Evolutionary conservation across 345 rosid genomes (phyloP).

Genomic region (Litchi chinensis): DNA sequence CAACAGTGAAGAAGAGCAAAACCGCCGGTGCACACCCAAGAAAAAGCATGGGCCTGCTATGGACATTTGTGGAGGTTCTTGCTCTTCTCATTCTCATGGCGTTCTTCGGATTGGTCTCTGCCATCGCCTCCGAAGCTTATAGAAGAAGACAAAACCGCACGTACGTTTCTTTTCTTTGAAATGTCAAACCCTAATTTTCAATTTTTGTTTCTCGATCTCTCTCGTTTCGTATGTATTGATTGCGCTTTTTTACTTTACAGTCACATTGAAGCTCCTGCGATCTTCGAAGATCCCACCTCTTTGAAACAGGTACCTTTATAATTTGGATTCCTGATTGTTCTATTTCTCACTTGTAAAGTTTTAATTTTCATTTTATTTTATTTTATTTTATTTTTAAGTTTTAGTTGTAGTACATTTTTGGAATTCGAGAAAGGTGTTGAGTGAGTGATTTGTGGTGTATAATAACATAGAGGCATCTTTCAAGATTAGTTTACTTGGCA

Average conservation of each 20-base stretch:
- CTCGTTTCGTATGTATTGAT: not conserved
- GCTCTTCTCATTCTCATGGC: conserved; percentile 32
- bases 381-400: not conserved
- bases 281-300: conserved; percentile 83
- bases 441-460: not conserved
- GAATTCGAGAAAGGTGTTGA: not conserved
- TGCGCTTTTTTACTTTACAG: conserved; percentile 36
- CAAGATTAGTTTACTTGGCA: not conserved
- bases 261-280: conserved; percentile 55
- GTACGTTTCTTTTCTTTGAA: conserved; percentile 29
- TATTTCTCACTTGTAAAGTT: not conserved
- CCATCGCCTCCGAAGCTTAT: conserved; percentile 60
- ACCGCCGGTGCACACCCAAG: not conserved
- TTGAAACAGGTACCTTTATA: conserved; percentile 54
- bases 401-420: not conserved
- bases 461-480: not conserved
- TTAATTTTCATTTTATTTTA: not conserved
- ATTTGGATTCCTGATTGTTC: not conserved
- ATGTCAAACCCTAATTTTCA: not conserved
- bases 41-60: conserved; percentile 50
- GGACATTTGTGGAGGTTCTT: conserved; percentile 40
- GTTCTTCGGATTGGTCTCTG: conserved; percentile 38
- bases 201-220: not conserved
- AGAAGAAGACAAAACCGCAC: conserved; percentile 62
- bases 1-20: not conserved